Evolutionary conservation across 1,139 yeast species (phyloP).

Genomic region (Diutina neorugosa): DNA sequence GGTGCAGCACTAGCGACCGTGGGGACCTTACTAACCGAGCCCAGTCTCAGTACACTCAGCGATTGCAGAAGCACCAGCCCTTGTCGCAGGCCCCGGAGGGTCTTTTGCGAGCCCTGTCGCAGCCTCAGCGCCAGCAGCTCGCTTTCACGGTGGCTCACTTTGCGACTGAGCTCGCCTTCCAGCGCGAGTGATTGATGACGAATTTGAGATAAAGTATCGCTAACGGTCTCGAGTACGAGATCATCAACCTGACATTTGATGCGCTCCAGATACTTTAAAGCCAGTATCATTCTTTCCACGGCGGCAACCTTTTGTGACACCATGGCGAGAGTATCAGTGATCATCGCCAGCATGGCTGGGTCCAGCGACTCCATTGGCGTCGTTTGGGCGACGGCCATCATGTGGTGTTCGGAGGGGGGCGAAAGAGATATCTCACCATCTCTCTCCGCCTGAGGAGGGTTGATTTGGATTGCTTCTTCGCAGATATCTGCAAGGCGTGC

Average conservation of each 20-base stretch:
- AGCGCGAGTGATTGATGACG: not conserved
- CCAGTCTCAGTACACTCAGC: not conserved
- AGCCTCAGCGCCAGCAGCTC: not conserved
- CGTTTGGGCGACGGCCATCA: slow-evolving; percentile 43
- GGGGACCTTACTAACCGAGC: not conserved
- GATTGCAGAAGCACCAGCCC: not conserved
- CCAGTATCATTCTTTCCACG: slow-evolving; percentile 63
- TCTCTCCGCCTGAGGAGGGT: slow-evolving; percentile 38
- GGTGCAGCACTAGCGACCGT: not conserved
- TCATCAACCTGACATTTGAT: slow-evolving; percentile 74
- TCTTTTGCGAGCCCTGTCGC: not conserved
- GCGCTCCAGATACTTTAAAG: slow-evolving; percentile 67
- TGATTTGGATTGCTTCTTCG: slow-evolving; percentile 64
- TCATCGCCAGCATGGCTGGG: slow-evolving; percentile 47
- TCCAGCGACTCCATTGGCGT: slow-evolving; percentile 45
- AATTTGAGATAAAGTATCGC: slow-evolving; percentile 47
- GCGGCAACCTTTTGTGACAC: slow-evolving; percentile 62
- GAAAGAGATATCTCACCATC: slow-evolving; percentile 36
- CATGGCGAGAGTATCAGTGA: slow-evolving; percentile 55
- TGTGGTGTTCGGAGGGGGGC: slow-evolving; percentile 61
- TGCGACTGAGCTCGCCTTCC: not conserved
- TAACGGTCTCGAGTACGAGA: slow-evolving; percentile 54
- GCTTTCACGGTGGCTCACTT: not conserved
- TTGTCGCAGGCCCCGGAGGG: not conserved
- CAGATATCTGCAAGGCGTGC: slow-evolving; percentile 56